These are phyloP conservation scores for Tephrocybe sp. DNA, from an alignment of 768 basidiomycete genomes.

Conservation along the genomic window DNA sequence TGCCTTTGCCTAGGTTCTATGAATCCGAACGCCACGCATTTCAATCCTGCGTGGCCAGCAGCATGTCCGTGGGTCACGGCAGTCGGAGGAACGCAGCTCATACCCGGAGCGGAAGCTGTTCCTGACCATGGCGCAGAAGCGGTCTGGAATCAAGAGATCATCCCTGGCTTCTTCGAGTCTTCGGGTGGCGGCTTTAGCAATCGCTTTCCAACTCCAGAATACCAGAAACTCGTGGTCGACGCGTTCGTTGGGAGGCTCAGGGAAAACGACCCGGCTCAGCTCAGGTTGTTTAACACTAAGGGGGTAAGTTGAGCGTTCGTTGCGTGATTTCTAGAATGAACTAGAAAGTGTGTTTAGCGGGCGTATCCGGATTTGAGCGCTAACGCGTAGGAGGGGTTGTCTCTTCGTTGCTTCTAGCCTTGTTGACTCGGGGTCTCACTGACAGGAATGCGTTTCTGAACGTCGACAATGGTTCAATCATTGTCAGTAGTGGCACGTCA, in stretches of 20 bases:
- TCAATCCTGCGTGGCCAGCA: conserved; percentile 47
- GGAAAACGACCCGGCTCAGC: conserved; percentile 24
- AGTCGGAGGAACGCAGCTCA: conserved; percentile 47
- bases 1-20: no score
- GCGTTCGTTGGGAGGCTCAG: conserved; percentile 31
- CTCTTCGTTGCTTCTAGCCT: conserved; percentile 11
- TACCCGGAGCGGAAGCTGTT: conserved; percentile 28
- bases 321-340: not conserved
- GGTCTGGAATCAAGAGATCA: conserved; percentile 29
- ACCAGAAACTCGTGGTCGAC: conserved; percentile 35
- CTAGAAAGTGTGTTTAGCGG: conserved; percentile 15
- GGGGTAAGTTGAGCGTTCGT: conserved; percentile 30
- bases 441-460: conserved; percentile 14
- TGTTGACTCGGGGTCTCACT: not conserved
- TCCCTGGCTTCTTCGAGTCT: conserved; percentile 33
- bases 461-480: conserved; percentile 27
- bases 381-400: conserved; percentile 31
- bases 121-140: conserved; percentile 28
- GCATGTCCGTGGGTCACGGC: conserved; percentile 45
- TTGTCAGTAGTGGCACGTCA: conserved; percentile 28
- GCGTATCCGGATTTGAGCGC: conserved; percentile 37
- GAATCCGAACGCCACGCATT: conserved; percentile 33
- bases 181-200: conserved; percentile 36
- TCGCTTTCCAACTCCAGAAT: conserved; percentile 39
- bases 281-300: conserved; percentile 24